Base-by-base conservation (phyloP, 192 early-diverging fungal species). In the Chytriomyces confervae region DNA sequence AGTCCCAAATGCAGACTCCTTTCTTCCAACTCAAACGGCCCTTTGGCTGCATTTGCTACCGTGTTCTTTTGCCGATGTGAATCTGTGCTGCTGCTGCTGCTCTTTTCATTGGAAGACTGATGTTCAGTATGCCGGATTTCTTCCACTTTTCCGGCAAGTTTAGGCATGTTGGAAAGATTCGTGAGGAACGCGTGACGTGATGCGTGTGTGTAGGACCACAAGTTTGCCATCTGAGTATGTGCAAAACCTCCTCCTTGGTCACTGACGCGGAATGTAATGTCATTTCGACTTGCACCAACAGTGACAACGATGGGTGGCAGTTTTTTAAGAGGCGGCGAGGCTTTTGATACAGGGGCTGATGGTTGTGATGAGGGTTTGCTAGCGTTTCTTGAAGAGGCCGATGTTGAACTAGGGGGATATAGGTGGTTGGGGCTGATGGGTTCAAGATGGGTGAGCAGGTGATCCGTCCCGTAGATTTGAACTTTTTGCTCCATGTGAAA, bases 171-270 rank as follows among this genome's bases (percentile, higher is more conserved):
- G 62, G 91, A 85, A 75, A 98, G 91, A 81, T 94, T 77, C 18
- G 36, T 45, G 18, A 79, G 66, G 36, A 83, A 84, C 20, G 88
- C 85, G 6, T 85, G 86, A 80, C 91, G 84, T 76, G 88, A 81
- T 73, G 90, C 84, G 75, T 91, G 85, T 24, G 87, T 82, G 70
- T 93, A 98, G 29, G 93, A 95, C 94, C 94, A 99, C 18, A 99
- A 80, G 73, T 92, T 85, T 3, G 83, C 77, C 75, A 93, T 87
- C 23, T 91, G 80, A 0, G 86, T 80, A 11, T 86, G 83, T 36
- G 81, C 67, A 68, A 98, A 95, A 16, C 97, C 97, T 36, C 95
- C 95, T 50, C 95, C 93, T 86, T 95, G 90, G 82, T 98, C 97
- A 5, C 94, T 96, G 29, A 98, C 84, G n/a, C 97, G 91, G 80